Evolutionary conservation across 306 rosid species (phyloP).

Genomic region (Arachis hypogaea): DNA sequence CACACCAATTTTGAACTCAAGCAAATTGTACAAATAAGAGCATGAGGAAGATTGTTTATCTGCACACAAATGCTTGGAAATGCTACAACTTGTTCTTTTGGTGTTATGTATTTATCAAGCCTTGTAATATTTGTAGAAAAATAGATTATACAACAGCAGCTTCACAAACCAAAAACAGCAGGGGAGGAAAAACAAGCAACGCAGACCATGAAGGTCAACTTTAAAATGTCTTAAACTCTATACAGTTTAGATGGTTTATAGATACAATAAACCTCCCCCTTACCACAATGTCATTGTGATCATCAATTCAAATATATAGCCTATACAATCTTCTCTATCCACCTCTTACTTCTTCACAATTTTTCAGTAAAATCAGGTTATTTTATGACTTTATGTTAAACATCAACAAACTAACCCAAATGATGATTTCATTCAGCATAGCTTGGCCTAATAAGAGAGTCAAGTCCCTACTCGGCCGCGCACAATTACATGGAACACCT

Average conservation of each 20-base stretch:
- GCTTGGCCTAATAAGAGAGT: constrained; percentile 50
- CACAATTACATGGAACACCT: constrained; percentile 78
- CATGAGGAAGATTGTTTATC: neutral
- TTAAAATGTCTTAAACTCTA: constrained; percentile 50
- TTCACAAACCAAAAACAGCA: constrained; percentile 17
- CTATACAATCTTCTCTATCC: constrained; percentile 1
- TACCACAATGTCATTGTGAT: constrained; percentile 28
- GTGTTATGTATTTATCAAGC: neutral
- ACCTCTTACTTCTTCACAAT: constrained; percentile 24
- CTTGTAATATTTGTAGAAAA: neutral
- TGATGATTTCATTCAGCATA: constrained; percentile 32
- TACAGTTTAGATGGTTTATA: constrained; percentile 49
- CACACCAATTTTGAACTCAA: constrained; percentile 4
- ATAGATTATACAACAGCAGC: constrained; percentile 50
- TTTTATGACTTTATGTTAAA: constrained; percentile 18
- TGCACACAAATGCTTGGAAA: neutral
- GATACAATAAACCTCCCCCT: constrained; percentile 49
- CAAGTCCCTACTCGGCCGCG: constrained; percentile 79
- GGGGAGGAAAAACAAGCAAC: constrained; percentile 10
- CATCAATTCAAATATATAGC: constrained; percentile 22
- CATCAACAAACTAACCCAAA: constrained; percentile 14
- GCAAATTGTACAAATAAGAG: constrained; percentile 1
- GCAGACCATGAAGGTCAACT: constrained; percentile 42
- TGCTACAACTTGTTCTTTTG: neutral
- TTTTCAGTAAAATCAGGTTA: constrained; percentile 25